These are phyloP conservation scores for Agaricus sinodeliciosus DNA, from an alignment of 768 basidiomycete species.

Conservation along the genomic window DNA sequence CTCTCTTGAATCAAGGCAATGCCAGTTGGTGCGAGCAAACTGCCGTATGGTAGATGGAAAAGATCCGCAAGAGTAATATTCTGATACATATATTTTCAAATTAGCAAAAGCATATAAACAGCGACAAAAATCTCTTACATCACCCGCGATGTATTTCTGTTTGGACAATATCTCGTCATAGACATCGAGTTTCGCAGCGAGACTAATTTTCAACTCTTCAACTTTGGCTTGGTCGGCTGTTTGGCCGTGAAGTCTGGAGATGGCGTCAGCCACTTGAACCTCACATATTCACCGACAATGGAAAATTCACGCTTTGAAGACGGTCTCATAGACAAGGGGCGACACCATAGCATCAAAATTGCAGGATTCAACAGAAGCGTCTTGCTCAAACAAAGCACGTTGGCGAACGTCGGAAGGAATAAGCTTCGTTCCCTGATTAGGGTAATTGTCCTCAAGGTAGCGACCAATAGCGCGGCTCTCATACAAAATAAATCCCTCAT, in stretches of 20 bases:
- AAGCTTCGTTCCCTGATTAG: constrained; percentile 37
- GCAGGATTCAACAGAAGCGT: constrained; percentile 39
- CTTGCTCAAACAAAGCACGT: constrained; percentile 34
- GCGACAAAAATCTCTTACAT: constrained; percentile 27
- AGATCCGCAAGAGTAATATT: constrained; percentile 39
- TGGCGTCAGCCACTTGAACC: not conserved
- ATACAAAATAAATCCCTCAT: constrained; percentile 41
- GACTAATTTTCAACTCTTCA: constrained; percentile 21
- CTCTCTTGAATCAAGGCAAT: constrained; percentile 25
- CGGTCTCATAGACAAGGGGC: constrained; percentile 37
- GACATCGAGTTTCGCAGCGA: constrained; percentile 36
- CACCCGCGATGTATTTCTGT: constrained; percentile 48
- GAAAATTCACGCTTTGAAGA: constrained; percentile 37
- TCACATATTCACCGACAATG: not conserved
- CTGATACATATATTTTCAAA: constrained; percentile 17
- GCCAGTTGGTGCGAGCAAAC: constrained; percentile 20
- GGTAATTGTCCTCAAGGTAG: constrained; percentile 30
- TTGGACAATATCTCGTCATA: constrained; percentile 50
- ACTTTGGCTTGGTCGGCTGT: constrained; percentile 19
- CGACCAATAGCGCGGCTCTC: constrained; percentile 23
- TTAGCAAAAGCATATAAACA: not conserved
- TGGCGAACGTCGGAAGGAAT: constrained; percentile 36
- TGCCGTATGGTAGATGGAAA: constrained; percentile 38
- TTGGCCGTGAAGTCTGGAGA: constrained; percentile 11
- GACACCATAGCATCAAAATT: constrained; percentile 38